A percentile compares a stretch with the other conserved stretches of the same genome.
phyloP scores from a whole-genome alignment of 2,329 filamentous ascomycete species.

The Epichloe aotearoae region DNA sequence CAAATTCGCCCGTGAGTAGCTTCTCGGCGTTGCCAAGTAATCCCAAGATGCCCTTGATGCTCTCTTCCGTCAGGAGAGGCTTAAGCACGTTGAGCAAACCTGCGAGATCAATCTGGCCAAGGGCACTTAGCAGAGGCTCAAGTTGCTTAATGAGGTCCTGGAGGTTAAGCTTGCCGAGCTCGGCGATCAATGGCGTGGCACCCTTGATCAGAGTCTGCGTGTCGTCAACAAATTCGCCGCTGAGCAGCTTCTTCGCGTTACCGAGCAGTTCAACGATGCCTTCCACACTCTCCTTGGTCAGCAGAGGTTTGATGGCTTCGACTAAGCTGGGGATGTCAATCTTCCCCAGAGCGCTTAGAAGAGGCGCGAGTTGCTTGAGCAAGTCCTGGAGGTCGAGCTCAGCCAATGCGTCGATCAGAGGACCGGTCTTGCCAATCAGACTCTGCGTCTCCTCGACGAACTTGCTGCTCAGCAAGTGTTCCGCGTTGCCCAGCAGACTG shows the following conservation, averaged over 20 bases:
- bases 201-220: conserved; percentile 19
- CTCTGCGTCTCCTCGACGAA: conserved; percentile 19
- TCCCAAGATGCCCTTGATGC: conserved; percentile 18
- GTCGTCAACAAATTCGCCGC: conserved; percentile 14
- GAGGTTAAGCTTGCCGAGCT: conserved; percentile 11
- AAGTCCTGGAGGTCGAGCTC: conserved; percentile 9
- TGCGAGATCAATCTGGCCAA: conserved; percentile 20
- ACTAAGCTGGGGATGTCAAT: conserved; percentile 18
- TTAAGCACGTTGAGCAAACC: conserved; percentile 15
- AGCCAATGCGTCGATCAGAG: conserved; percentile 11
- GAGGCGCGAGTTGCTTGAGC: conserved; percentile 11
- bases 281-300: conserved; percentile 18
- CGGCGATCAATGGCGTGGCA: conserved; percentile 16
- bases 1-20: conserved; percentile 15
- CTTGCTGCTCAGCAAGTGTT: conserved; percentile 17
- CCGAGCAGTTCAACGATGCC: conserved; percentile 21
- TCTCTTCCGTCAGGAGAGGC: conserved; percentile 16
- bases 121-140: conserved; percentile 17
- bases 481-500: conserved; percentile 20
- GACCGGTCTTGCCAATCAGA: conserved; percentile 20
- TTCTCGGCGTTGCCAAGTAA: conserved; percentile 18
- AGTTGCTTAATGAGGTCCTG: conserved; percentile 14
- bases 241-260: conserved; percentile 18
- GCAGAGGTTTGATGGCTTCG: conserved; percentile 15
- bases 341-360: conserved; percentile 14